These are phyloP conservation scores for Leucaena leucocephala DNA, from an alignment of 306 rosid species.

Conservation along the genomic window DNA sequence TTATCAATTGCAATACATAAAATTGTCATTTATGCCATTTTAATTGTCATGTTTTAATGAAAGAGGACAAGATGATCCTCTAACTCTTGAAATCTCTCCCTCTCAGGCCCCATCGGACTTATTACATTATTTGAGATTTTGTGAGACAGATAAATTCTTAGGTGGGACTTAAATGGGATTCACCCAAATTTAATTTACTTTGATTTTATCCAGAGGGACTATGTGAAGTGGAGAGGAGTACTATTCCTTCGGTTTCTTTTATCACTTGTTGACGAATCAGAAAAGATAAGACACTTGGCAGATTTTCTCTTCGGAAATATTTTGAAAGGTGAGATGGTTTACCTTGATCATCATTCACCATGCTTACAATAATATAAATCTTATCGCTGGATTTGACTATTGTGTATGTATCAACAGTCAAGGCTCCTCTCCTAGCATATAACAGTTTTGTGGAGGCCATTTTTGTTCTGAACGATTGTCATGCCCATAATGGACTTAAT, in stretches of 20 bases:
- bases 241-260: constrained; percentile 91
- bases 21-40: too few species aligned
- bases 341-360: constrained; percentile 22
- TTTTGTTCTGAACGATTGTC: constrained; percentile 63
- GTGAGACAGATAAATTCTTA: too few species aligned
- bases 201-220: constrained; percentile 67
- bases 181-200: neutral
- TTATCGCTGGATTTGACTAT: constrained; percentile 31
- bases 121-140: too few species aligned
- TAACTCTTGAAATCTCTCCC: too few species aligned
- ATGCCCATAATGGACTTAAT: neutral
- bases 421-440: constrained; percentile 90
- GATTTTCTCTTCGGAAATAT: constrained; percentile 84
- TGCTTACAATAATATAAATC: constrained; percentile 36
- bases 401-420: constrained; percentile 53
- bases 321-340: constrained; percentile 68
- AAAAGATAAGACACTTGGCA: constrained; percentile 75
- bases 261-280: constrained; percentile 95
- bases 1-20: too few species aligned
- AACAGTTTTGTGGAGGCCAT: constrained; percentile 94
- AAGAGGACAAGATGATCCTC: too few species aligned
- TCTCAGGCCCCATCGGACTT: too few species aligned
- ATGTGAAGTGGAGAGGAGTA: constrained; percentile 98
- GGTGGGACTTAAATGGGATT: too few species aligned
- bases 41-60: too few species aligned